These are phyloP conservation scores for Botrytis tulipae DNA, from an alignment of 2,329 filamentous ascomycete genomes.

Conservation along the genomic window DNA sequence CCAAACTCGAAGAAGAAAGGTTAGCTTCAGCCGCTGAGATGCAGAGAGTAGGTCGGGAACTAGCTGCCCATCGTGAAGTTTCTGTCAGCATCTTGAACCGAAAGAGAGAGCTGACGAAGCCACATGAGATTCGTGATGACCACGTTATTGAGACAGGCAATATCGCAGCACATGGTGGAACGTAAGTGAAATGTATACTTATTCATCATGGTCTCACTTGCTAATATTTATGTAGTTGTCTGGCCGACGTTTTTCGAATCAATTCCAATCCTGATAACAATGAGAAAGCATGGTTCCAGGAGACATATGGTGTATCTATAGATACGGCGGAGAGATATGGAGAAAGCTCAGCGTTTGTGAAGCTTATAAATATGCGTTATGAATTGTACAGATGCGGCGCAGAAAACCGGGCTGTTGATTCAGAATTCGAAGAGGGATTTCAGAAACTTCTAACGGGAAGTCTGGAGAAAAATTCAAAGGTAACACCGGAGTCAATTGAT, in stretches of 20 bases:
- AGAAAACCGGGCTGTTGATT: neutral
- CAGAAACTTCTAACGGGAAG: neutral
- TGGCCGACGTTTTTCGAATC: constrained; percentile 6
- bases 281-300: neutral
- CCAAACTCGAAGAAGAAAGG: neutral
- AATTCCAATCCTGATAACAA: neutral
- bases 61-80: neutral
- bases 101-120: constrained; percentile 9
- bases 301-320: neutral
- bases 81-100: neutral
- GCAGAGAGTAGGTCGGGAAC: neutral
- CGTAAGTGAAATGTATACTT: neutral
- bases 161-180: constrained; percentile 8
- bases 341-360: neutral
- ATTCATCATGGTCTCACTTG: neutral
- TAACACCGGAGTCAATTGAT: neutral
- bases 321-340: neutral
- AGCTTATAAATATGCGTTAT: constrained; percentile 10
- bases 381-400: neutral
- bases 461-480: neutral
- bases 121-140: neutral
- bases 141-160: constrained; percentile 6
- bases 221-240: neutral
- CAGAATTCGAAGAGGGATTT: neutral
- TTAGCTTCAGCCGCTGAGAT: neutral